Conservation (phyloP, 371 early-diverging fungal species). For the Parasitella parasitica region DNA sequence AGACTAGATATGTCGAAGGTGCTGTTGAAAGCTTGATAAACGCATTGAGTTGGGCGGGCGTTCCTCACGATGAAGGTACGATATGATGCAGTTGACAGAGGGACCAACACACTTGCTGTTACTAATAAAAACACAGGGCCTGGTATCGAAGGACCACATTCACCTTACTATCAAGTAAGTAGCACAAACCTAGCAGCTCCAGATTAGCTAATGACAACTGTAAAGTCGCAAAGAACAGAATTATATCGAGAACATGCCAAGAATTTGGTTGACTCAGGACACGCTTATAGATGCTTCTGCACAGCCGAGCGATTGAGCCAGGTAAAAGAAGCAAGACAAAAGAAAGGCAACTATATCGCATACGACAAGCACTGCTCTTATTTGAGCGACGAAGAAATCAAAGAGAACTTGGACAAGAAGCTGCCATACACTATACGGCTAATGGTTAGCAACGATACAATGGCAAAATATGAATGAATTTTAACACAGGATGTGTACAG, state of each 20-base stretch:
- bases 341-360: constrained; percentile 59
- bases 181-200: neutral
- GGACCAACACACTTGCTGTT: too few species aligned
- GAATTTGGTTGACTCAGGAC: constrained; percentile 66
- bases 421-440: constrained; percentile 74
- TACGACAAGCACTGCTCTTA: constrained; percentile 86
- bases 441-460: constrained; percentile 44
- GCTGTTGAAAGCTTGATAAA: constrained; percentile 70
- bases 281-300: constrained; percentile 94
- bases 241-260: constrained; percentile 72
- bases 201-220: neutral
- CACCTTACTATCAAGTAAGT: constrained; percentile 71
- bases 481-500: constrained; percentile 31
- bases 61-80: constrained; percentile 77
- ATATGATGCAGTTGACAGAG: neutral
- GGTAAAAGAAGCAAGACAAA: constrained; percentile 57
- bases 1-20: constrained; percentile 79
- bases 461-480: neutral
- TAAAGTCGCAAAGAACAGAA: constrained; percentile 72
- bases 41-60: constrained; percentile 77
- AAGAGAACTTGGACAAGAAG: constrained; percentile 53
- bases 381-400: constrained; percentile 62
- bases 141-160: constrained; percentile 56
- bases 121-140: constrained; percentile 46
- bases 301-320: constrained; percentile 68